Percentiles rank a stretch among this genome's conserved stretches.
phyloP scores from a whole-genome alignment of 148 eudicot species.

The Pharnaceum exiguum region DNA sequence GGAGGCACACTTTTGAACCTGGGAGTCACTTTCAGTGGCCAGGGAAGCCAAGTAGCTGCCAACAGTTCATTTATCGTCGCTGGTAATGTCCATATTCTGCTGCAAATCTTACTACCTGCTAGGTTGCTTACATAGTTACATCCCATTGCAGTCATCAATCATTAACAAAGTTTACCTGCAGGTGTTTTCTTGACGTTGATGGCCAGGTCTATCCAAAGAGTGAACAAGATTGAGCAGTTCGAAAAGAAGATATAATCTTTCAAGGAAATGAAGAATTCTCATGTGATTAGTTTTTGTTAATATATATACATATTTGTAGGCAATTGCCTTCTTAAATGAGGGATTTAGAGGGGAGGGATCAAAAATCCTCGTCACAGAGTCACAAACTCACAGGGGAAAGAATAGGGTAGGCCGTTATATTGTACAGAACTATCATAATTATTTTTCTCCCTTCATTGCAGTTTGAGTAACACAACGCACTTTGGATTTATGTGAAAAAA shows the following conservation, averaged over 20 bases:
- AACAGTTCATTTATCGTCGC: constrained; percentile 84
- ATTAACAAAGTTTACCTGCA: constrained; percentile 29
- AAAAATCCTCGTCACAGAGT: too few relatives aligned
- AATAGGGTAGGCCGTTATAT: too few relatives aligned
- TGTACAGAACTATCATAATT: too few relatives aligned
- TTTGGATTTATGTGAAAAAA: too few relatives aligned
- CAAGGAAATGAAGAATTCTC: too few relatives aligned
- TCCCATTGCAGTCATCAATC: not conserved
- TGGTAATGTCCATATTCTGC: constrained; percentile 32
- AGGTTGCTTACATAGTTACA: not conserved
- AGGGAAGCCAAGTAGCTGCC: constrained; percentile 59
- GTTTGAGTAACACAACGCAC: too few relatives aligned
- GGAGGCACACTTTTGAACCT: constrained; percentile 82
- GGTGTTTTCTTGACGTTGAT: constrained; percentile 74
- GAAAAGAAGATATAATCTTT: constrained; percentile 63
- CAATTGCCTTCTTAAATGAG: too few relatives aligned
- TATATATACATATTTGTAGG: too few relatives aligned
- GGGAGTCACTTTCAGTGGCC: constrained; percentile 66
- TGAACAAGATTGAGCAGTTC: constrained; percentile 79
- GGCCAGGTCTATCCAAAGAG: constrained; percentile 81
- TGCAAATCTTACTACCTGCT: not conserved
- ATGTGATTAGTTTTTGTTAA: too few relatives aligned
- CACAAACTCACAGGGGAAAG: too few relatives aligned
- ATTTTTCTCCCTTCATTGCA: too few relatives aligned
- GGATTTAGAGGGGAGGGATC: too few relatives aligned